phyloP scores from a whole-genome alignment of 169 alveolate genomes.

The Toxoplasma gondii region DNA sequence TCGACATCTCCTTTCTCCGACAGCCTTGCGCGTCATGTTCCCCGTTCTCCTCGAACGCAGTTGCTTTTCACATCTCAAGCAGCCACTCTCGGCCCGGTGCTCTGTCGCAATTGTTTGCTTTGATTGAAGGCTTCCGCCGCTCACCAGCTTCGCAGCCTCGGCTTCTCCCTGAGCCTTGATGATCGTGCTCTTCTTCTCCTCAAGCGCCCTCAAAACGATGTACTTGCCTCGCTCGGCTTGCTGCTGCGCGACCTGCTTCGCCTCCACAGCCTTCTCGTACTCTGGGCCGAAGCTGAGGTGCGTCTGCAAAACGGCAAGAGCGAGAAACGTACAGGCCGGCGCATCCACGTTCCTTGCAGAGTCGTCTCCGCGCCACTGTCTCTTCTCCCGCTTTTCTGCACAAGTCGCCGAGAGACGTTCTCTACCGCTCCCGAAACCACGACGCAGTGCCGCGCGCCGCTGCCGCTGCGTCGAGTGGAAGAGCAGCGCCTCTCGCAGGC shows the following conservation, averaged over 20 bases:
- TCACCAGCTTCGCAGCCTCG: slow-evolving; percentile 84
- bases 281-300: slow-evolving; percentile 91
- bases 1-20: too few species aligned
- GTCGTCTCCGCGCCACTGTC: neutral
- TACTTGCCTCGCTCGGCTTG: slow-evolving; percentile 97
- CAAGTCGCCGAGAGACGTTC: neutral
- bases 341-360: neutral
- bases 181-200: slow-evolving; percentile 94
- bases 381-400: neutral
- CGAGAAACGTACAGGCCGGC: neutral
- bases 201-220: slow-evolving; percentile 93
- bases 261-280: slow-evolving; percentile 96
- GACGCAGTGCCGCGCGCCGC: too few species aligned
- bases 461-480: too few species aligned
- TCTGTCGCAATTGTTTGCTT: too few species aligned
- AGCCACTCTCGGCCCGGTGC: too few species aligned
- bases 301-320: slow-evolving; percentile 72
- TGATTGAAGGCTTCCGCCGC: too few species aligned
- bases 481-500: too few species aligned
- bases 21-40: too few species aligned
- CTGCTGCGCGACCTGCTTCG: slow-evolving; percentile 98
- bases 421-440: too few species aligned
- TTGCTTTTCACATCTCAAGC: too few species aligned
- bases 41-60: too few species aligned
- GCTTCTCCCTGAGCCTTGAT: slow-evolving; percentile 98